phyloP scores from a whole-genome alignment of 768 basidiomycete genomes.

The Galerina marginata region DNA sequence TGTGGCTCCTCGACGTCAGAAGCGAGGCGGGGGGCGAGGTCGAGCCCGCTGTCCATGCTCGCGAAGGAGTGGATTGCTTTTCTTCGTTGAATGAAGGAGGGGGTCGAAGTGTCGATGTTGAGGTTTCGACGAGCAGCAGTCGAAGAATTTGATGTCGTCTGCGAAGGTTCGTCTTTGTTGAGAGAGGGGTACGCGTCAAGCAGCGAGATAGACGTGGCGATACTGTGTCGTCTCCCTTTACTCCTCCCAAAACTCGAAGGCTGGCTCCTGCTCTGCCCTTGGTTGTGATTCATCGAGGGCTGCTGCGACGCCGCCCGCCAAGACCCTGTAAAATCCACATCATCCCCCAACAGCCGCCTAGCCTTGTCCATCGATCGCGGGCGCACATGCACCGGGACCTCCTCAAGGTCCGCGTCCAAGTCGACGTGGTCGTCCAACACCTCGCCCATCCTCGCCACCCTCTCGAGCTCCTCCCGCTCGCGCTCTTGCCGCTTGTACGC shows the following conservation, averaged over 20 bases:
- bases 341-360: too few relatives aligned
- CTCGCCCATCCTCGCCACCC: conserved; percentile 6
- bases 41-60: conserved; percentile 9
- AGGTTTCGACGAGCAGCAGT: not conserved
- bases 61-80: conserved; percentile 6
- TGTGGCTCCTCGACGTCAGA: not conserved
- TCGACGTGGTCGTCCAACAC: not conserved
- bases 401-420: too few relatives aligned
- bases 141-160: not conserved
- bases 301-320: too few relatives aligned
- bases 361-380: too few relatives aligned
- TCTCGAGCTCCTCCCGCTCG: conserved; percentile 28
- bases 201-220: too few relatives aligned
- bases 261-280: too few relatives aligned
- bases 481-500: conserved; percentile 23
- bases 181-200: too few relatives aligned
- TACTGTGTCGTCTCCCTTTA: too few relatives aligned
- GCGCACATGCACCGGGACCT: too few relatives aligned
- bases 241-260: too few relatives aligned
- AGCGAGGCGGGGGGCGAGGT: conserved; percentile 6
- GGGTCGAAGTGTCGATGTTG: not conserved
- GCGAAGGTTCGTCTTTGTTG: not conserved
- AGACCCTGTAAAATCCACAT: too few relatives aligned
- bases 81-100: not conserved
- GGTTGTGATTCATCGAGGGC: too few relatives aligned